Percentiles rank a stretch among this genome's conserved stretches.
phyloP scores from a whole-genome alignment of 2,329 filamentous ascomycete species.

The Nemania sp. region DNA sequence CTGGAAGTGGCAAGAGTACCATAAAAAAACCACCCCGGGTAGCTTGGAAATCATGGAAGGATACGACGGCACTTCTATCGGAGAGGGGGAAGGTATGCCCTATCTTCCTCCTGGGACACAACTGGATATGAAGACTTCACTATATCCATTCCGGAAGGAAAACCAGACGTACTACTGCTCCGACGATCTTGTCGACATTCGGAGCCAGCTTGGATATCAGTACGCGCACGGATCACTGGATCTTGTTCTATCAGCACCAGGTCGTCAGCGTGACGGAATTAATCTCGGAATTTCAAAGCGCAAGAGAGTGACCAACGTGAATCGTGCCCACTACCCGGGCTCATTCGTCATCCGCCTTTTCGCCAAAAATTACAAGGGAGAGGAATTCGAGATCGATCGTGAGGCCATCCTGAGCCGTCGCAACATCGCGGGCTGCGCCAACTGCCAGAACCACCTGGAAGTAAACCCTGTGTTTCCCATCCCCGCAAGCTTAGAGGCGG shows the following conservation, averaged over 20 bases:
- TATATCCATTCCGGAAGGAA: background rate
- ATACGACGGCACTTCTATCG: background rate
- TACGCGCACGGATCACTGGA: background rate
- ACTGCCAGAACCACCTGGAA: slow-evolving; percentile 10
- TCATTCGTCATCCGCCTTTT: slow-evolving; percentile 8
- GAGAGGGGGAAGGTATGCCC: background rate
- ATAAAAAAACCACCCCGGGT: background rate
- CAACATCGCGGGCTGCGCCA: slow-evolving; percentile 7
- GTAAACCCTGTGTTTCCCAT: slow-evolving; percentile 3
- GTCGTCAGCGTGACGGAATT: background rate
- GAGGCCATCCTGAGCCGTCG: slow-evolving; percentile 9
- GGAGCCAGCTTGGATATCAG: background rate
- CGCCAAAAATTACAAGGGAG: slow-evolving; percentile 1
- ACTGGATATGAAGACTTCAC: background rate
- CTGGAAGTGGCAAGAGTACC: slow-evolving; percentile 12
- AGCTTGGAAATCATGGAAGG: background rate
- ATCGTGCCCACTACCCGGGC: slow-evolving; percentile 7
- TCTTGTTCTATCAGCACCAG: background rate
- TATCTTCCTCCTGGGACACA: background rate
- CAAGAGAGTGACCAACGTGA: background rate
- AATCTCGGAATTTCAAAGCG: background rate
- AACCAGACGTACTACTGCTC: background rate
- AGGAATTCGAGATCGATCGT: slow-evolving; percentile 10
- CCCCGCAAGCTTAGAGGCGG: background rate
- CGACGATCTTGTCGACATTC: background rate